These are phyloP conservation scores for Pueraria montana DNA, from an alignment of 306 rosid species.

Conservation along the genomic window DNA sequence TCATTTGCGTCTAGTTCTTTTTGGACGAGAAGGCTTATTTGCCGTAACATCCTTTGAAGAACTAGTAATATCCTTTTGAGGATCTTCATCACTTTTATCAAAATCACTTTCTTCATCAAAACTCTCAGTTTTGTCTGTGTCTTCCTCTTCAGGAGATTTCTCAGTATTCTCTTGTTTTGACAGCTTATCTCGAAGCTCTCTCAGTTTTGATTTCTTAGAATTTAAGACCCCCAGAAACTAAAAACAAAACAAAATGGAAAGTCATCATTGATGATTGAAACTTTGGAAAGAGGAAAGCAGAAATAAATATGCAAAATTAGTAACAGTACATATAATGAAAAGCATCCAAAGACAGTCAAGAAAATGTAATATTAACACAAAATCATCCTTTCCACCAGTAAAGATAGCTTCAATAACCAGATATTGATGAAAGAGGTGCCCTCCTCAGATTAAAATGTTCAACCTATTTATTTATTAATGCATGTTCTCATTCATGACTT, in stretches of 20 bases:
- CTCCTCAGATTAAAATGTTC: not conserved
- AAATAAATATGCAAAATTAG: constrained; percentile 30
- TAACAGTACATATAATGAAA: not conserved
- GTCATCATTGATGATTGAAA: constrained; percentile 33
- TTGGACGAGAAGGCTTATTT: constrained; percentile 53
- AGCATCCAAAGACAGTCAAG: not conserved
- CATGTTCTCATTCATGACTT: not conserved
- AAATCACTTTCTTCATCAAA: constrained; percentile 64
- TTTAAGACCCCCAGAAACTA: constrained; percentile 90
- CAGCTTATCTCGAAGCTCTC: constrained; percentile 78
- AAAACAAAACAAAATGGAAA: constrained; percentile 48
- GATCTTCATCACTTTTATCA: constrained; percentile 57
- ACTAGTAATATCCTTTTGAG: constrained; percentile 43
- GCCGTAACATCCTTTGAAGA: constrained; percentile 58
- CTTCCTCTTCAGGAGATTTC: constrained; percentile 72
- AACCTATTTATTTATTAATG: not conserved
- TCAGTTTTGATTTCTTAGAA: constrained; percentile 82
- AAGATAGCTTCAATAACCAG: constrained; percentile 6
- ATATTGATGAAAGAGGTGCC: not conserved
- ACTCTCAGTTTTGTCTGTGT: constrained; percentile 81
- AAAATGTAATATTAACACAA: constrained; percentile 6
- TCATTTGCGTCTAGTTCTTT: constrained; percentile 53
- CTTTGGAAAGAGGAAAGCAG: constrained; percentile 1
- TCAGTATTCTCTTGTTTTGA: constrained; percentile 52
- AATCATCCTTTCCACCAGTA: constrained; percentile 1